These are phyloP conservation scores for Vitis hybrid DNA, from an alignment of 177 flowering plant species.

Conservation along the genomic window DNA sequence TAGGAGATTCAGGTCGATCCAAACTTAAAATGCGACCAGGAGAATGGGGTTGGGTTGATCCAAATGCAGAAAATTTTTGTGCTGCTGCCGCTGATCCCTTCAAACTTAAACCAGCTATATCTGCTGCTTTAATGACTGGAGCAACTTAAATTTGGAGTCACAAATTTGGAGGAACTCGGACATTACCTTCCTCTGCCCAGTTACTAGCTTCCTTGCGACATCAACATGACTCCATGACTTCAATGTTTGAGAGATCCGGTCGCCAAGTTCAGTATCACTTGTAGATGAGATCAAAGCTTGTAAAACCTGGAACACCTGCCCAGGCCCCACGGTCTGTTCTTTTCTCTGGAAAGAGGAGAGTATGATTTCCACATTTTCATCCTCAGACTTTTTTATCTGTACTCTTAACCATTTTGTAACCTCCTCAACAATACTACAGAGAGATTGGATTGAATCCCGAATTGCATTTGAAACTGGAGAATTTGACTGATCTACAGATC, in stretches of 20 bases:
- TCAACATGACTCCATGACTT: slow-evolving; percentile 57
- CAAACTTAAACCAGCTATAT: slow-evolving; percentile 19
- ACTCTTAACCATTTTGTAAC: slow-evolving; percentile 51
- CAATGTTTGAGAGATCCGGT: slow-evolving; percentile 41
- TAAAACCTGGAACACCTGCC: slow-evolving; percentile 45
- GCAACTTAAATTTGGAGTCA: slow-evolving; percentile 43
- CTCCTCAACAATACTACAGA: slow-evolving; percentile 40
- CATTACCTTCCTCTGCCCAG: slow-evolving; percentile 35
- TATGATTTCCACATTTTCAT: slow-evolving; percentile 42
- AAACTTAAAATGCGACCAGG: too few relatives aligned
- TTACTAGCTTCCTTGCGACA: slow-evolving; percentile 50
- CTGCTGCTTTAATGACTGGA: slow-evolving; percentile 49
- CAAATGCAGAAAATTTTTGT: too few relatives aligned
- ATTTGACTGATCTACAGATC: slow-evolving; percentile 37
- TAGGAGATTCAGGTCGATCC: too few relatives aligned
- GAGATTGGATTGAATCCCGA: slow-evolving; percentile 42
- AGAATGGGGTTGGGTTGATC: too few relatives aligned
- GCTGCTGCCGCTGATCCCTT: neutral
- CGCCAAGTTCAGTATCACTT: slow-evolving; percentile 45
- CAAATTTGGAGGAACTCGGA: slow-evolving; percentile 59
- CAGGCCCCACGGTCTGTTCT: slow-evolving; percentile 53
- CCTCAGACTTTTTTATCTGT: slow-evolving; percentile 42
- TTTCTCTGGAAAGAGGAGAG: slow-evolving; percentile 35
- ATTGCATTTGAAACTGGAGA: slow-evolving; percentile 33
- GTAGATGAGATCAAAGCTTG: slow-evolving; percentile 27